A percentile compares a stretch with the other conserved stretches of the same genome.
Evolutionary conservation across 768 basidiomycete species (phyloP).

Genomic region (Exsudoporus frostii): DNA sequence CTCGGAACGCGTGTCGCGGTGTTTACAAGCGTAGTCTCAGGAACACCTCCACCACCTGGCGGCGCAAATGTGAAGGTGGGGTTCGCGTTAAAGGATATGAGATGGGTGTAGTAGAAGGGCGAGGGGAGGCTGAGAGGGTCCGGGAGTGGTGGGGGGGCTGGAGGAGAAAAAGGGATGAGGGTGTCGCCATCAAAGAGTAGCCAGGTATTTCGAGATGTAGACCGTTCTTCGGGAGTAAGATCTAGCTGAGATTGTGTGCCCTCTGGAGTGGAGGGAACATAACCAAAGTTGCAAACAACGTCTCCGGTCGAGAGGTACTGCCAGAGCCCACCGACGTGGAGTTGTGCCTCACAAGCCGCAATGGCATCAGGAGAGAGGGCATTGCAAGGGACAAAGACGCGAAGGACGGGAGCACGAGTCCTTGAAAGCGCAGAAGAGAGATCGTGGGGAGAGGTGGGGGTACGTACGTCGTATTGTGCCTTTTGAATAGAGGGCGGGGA

Average conservation of each 20-base stretch:
- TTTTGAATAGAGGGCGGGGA: conserved; percentile 22
- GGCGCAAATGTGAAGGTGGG: conserved; percentile 29
- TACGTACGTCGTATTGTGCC: conserved; percentile 9
- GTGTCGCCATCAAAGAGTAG: conserved; percentile 66
- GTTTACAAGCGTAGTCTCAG: conserved; percentile 47
- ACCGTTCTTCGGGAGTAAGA: conserved; percentile 17
- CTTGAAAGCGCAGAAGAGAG: conserved; percentile 57
- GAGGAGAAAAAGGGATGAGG: conserved; percentile 61
- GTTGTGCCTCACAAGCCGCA: conserved; percentile 62
- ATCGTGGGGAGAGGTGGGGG: conserved; percentile 52
- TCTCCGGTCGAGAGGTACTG: conserved; percentile 73
- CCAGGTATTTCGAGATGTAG: conserved; percentile 47
- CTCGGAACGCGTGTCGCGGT: conserved; percentile 45
- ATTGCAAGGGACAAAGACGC: conserved; percentile 72
- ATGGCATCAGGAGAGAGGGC: conserved; percentile 45
- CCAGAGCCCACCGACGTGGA: conserved; percentile 69
- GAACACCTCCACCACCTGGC: conserved; percentile 33
- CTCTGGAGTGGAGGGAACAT: conserved; percentile 48
- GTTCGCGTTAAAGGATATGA: conserved; percentile 40
- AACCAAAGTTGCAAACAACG: conserved; percentile 78
- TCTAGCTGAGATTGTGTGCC: conserved; percentile 25
- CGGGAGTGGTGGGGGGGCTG: conserved; percentile 46
- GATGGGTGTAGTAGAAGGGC: conserved; percentile 74
- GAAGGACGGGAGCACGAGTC: conserved; percentile 66
- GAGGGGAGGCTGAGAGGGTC: conserved; percentile 65